phyloP scores from a whole-genome alignment of 139 green algal species.

The Chlorella vulgaris region DNA sequence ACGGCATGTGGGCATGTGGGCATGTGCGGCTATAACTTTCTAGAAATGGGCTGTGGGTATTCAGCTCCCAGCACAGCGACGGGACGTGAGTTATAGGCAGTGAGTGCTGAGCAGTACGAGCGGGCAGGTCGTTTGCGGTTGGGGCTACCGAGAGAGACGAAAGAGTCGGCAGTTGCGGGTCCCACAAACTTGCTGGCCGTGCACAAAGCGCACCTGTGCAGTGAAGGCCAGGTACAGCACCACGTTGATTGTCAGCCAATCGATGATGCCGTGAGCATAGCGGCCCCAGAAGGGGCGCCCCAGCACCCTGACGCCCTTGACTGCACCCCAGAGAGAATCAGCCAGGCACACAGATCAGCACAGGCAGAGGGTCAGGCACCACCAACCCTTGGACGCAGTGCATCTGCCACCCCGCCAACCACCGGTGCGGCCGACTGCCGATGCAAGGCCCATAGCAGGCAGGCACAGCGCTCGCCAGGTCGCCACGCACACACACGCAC shows the following conservation, averaged over 20 bases:
- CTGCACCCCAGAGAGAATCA: not conserved
- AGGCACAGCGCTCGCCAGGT: not conserved
- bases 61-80: no score
- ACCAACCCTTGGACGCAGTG: no score
- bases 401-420: not conserved
- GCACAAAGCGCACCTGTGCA: constrained; percentile 5
- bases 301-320: constrained; percentile 32
- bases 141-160: no score
- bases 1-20: not conserved
- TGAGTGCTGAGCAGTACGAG: no score
- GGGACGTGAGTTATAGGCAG: no score
- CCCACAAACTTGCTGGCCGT: not conserved
- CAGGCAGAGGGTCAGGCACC: not conserved
- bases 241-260: constrained; percentile 50
- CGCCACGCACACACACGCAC: not conserved
- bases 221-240: constrained; percentile 43
- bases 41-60: no score
- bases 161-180: no score
- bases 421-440: no score
- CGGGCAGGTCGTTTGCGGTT: no score
- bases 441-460: not conserved
- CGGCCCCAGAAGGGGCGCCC: constrained; percentile 49
- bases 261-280: constrained; percentile 40
- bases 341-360: not conserved
- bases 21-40: no score